Conservation (phyloP, 73 alveolate species). For the Diophrys appendiculata region DNA sequence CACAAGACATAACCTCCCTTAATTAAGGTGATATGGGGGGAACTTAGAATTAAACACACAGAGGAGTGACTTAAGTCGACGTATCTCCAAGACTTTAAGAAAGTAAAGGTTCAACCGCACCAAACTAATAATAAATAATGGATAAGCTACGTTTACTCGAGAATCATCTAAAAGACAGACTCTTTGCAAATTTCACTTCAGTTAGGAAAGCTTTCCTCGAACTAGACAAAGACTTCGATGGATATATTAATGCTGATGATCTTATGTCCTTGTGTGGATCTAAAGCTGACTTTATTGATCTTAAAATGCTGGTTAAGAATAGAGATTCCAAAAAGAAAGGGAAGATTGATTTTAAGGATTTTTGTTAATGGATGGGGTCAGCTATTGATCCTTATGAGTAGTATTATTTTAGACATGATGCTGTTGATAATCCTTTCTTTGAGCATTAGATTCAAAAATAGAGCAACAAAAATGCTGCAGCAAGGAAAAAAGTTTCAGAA, state of each 20-base stretch:
- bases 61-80: slow-evolving; percentile 9
- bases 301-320: slow-evolving; percentile 41
- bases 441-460: slow-evolving; percentile 33
- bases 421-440: slow-evolving; percentile 50
- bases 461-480: slow-evolving; percentile 23
- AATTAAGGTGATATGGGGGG: not conserved
- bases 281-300: slow-evolving; percentile 38
- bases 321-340: slow-evolving; percentile 23
- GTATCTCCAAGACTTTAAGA: slow-evolving; percentile 9
- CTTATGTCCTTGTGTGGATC: slow-evolving; percentile 36
- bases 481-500: slow-evolving; percentile 21
- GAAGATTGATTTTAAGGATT: slow-evolving; percentile 41
- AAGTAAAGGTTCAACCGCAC: not conserved
- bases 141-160: too few relatives aligned
- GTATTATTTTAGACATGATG: slow-evolving; percentile 62
- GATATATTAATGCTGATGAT: slow-evolving; percentile 52
- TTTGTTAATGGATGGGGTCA: slow-evolving; percentile 61
- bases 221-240: slow-evolving; percentile 62
- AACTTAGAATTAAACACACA: slow-evolving; percentile 13
- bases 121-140: too few relatives aligned
- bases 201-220: slow-evolving; percentile 67
- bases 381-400: slow-evolving; percentile 57
- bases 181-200: slow-evolving; percentile 51
- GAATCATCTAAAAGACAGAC: slow-evolving; percentile 31
- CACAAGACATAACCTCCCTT: not conserved